Evolutionary conservation across 257 asterid genomes (phyloP), one percentile per base, ranked within the genome.

Genomic region (Prunella vulgaris): DNA sequence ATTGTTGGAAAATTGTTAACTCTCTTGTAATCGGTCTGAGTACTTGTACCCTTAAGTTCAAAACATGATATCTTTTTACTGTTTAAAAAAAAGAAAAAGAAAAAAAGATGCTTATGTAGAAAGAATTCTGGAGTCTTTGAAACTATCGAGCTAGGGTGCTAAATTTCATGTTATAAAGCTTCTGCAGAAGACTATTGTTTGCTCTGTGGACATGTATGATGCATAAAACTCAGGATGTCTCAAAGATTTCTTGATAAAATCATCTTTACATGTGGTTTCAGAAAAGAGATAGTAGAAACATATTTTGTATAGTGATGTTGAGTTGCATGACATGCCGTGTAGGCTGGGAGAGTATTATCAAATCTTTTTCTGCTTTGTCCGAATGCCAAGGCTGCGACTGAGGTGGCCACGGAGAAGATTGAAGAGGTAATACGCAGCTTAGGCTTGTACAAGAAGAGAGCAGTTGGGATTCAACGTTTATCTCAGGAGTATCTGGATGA

Each of bases 311-410:
- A 30, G 28, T 17, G 25, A 13, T 10, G 66, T 37, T 42, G 60
- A 37, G 52, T 51, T 66, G 21, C n/a, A n/a, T n/a, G n/a, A n/a
- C n/a, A 35, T 35, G 12, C 2, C 62, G 21, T 80, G 66, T 70
- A 82, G 96, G 88, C 75, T 78, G 46, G 74, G 67, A 81, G 74
- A 61, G 88, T 90, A 33, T 64, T 92, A 42, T 53, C 79, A 1
- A 68, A 77, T 25, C 79, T 92, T 32, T 92, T 92, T 57, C 37
- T 74, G 48, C 80, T 88, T 8, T 92, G 96, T 77, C 98, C 97
- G 69, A 78, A 82, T 81, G 97, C 98, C 22, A 60, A 86, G 77
- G 33, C 76, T 58, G 95, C 97, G 44, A 69, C 77, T 32, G 83
- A 77, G 80, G 89, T 79, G 83, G 68, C 76, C 8, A 6, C 65